Evolutionary conservation across 2,329 filamentous ascomycete species (phyloP), one percentile per base, ranked within the genome.

Genomic region (Aspergillus sp.): DNA sequence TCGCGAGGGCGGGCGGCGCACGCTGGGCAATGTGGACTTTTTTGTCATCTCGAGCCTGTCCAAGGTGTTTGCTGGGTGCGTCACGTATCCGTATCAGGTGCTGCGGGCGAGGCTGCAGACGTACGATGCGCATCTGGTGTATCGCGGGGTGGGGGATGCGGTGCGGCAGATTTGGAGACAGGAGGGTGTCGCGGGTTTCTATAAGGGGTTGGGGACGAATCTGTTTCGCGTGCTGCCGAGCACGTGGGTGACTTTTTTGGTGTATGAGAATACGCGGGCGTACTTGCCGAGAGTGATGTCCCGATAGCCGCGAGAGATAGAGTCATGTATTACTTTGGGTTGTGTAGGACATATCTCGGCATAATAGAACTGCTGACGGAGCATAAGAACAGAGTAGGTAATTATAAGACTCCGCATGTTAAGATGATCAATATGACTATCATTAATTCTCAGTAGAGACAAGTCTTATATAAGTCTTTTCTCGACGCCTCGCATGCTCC

Each of bases 61-160:
- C 44, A 99, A 99, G 75, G 79, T 96, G 20, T 85, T 95, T 59
- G 93, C 94, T 0, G 91, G 91, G n/a, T 87, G 86, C 21, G 85
- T 87, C 49, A 97, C 93, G 6, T 99, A 97, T 69, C 94, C 94
- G 1, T 96, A 97, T 69, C 94, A 97, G 74, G 91, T 97, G 23
- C 82, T 99, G 46, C 81, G 94, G 56, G 90, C 90, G 59, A 81
- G 94, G 42, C 76, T 99, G 71, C 94, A 99, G 76, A 92, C 89
- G 52, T 95, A 96, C 71, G 82, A 94, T 69, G 89, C 91, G 3
- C 86, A 88, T 43, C 78, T 82, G 60, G 78, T 81, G 43, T 97
- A 95, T 68, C 87, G 83, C 1, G 84, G 84, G 42, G 86, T 90
- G 5, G 77, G 76, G 46, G 92, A 91, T 62, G 91, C 93, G 10